phyloP scores from a whole-genome alignment of 768 basidiomycete genomes.

The Phaeotremella fagi region DNA sequence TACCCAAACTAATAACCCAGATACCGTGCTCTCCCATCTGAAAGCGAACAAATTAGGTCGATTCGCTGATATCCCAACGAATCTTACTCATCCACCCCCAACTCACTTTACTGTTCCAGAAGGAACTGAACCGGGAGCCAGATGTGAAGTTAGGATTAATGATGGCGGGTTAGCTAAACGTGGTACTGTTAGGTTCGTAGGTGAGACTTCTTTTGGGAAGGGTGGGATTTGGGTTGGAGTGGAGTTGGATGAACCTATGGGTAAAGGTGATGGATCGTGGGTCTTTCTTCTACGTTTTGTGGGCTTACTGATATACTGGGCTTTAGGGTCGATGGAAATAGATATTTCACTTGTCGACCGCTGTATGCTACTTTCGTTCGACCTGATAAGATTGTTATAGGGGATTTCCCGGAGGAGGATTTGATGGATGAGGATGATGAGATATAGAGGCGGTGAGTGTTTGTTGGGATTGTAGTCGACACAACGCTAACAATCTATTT shows the following conservation, averaged over 20 bases:
- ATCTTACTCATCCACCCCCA: slow-evolving; percentile 42
- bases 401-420: slow-evolving; percentile 82
- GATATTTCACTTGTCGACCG: slow-evolving; percentile 75
- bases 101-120: slow-evolving; percentile 27
- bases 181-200: slow-evolving; percentile 81
- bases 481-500: too few relatives aligned
- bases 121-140: slow-evolving; percentile 63
- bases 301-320: background rate
- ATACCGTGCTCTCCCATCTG: slow-evolving; percentile 85
- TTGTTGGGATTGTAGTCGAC: too few relatives aligned
- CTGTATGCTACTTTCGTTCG: slow-evolving; percentile 82
- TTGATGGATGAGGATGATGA: slow-evolving; percentile 56
- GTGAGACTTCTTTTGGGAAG: slow-evolving; percentile 68
- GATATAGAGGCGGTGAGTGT: too few relatives aligned
- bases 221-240: slow-evolving; percentile 76
- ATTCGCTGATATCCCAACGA: slow-evolving; percentile 56
- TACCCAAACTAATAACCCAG: slow-evolving; percentile 49
- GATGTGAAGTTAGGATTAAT: slow-evolving; percentile 73
- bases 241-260: slow-evolving; percentile 91
- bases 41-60: slow-evolving; percentile 80
- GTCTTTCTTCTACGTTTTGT: slow-evolving; percentile 45
- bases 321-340: slow-evolving; percentile 69
- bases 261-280: slow-evolving; percentile 92
- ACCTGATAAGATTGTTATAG: slow-evolving; percentile 71
- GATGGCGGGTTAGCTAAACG: slow-evolving; percentile 58